Evolutionary conservation across 75 land plant genomes (phyloP).

Genomic region (Sequoia sempervirens): DNA sequence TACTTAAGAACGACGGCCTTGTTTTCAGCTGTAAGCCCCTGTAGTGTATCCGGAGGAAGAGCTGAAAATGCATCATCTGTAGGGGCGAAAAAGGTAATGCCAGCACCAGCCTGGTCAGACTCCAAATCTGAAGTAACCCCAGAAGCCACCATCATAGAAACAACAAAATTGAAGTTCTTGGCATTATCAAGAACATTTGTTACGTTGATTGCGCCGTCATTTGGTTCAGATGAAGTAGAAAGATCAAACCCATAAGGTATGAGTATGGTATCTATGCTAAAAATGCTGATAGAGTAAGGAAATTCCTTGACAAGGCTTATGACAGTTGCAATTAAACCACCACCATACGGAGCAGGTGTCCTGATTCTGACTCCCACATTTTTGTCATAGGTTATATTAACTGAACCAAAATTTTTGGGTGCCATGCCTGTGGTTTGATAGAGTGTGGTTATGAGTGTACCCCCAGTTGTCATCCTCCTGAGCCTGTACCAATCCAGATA

Average conservation of each 20-base stretch:
- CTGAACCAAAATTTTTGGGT: conserved; percentile 14
- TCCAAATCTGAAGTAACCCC: conserved; percentile 23
- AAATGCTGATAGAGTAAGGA: conserved; percentile 29
- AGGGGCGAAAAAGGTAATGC: conserved; percentile 33
- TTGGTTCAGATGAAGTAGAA: conserved; percentile 7
- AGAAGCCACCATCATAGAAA: conserved; percentile 20
- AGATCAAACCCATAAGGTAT: conserved; percentile 17
- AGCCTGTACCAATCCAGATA: conserved; percentile 20
- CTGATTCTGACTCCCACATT: conserved; percentile 14
- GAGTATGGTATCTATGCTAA: conserved; percentile 12
- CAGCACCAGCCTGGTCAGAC: conserved; percentile 16
- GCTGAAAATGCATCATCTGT: conserved; percentile 25
- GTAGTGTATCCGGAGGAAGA: conserved; percentile 19
- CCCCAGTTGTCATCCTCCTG: neutral
- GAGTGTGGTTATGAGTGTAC: conserved; percentile 19
- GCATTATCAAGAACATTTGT: conserved; percentile 20
- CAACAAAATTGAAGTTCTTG: conserved; percentile 19
- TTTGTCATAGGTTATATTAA: conserved; percentile 15
- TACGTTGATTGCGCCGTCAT: conserved; percentile 10
- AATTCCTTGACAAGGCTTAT: conserved; percentile 9
- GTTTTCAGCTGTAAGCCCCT: conserved; percentile 22
- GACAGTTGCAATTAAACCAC: conserved; percentile 13
- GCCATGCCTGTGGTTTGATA: conserved; percentile 29
- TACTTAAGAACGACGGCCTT: conserved; percentile 12
- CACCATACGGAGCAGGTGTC: conserved; percentile 15